These are phyloP conservation scores for Przewalskia tangutica DNA, from an alignment of 257 asterid species.

Conservation along the genomic window DNA sequence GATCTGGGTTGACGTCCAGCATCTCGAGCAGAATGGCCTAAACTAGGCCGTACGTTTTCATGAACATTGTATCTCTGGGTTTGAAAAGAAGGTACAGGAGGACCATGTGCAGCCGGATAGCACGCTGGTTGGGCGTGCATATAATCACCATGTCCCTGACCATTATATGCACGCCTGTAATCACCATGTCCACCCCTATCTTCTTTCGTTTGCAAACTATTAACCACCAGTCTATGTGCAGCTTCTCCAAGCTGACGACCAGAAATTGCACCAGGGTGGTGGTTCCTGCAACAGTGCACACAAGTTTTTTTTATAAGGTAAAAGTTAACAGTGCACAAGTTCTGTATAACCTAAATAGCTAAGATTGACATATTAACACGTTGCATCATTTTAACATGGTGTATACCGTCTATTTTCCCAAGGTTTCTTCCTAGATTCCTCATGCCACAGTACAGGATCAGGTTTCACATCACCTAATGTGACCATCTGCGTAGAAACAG, in stretches of 20 bases:
- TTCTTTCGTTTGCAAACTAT: slow-evolving; percentile 38
- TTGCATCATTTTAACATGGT: neutral
- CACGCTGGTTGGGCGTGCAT: slow-evolving; percentile 16
- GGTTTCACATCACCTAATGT: slow-evolving; percentile 68
- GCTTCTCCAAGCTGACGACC: slow-evolving; percentile 88
- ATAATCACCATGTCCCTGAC: neutral
- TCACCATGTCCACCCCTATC: slow-evolving; percentile 20
- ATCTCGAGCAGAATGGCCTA: slow-evolving; percentile 29
- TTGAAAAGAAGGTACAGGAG: slow-evolving; percentile 8
- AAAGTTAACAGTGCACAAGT: neutral
- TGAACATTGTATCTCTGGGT: slow-evolving; percentile 19
- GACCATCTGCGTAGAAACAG: slow-evolving; percentile 42
- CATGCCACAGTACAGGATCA: slow-evolving; percentile 88
- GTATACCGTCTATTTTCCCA: slow-evolving; percentile 58
- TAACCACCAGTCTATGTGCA: slow-evolving; percentile 77
- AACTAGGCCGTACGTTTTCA: slow-evolving; percentile 16
- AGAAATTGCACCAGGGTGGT: slow-evolving; percentile 41
- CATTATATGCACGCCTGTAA: slow-evolving; percentile 18
- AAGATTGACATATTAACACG: neutral
- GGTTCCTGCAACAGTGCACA: slow-evolving; percentile 21
- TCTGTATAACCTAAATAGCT: neutral
- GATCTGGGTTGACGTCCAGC: neutral
- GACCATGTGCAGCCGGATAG: slow-evolving; percentile 23
- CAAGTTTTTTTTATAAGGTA: neutral
- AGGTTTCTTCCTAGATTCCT: slow-evolving; percentile 76